Conservation (phyloP, 2,329 filamentous ascomycete genomes). For the Arthrobotrys conoides region DNA sequence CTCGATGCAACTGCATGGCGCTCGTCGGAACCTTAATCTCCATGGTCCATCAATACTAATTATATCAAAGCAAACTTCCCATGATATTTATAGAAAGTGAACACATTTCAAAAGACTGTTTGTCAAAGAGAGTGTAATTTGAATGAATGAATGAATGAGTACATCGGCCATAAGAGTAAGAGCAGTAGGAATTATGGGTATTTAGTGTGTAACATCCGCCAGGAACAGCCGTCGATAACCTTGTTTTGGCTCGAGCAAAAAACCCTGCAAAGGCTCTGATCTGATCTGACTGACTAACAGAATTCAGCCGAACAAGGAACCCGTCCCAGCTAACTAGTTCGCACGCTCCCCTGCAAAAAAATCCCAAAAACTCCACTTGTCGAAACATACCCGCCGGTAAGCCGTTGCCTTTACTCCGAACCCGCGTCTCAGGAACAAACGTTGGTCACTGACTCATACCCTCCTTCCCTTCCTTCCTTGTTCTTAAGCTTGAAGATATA, state of each 20-base stretch:
- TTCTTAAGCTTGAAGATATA: background rate
- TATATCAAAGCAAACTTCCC: no score
- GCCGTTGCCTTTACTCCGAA: slow-evolving; percentile 5
- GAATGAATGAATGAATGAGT: no score
- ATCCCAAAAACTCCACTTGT: background rate
- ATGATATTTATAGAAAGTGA: no score
- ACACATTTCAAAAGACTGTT: no score
- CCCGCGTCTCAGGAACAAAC: background rate
- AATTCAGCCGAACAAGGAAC: slow-evolving; percentile 34
- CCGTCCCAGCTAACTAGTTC: no score
- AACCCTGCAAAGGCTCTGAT: slow-evolving; percentile 9
- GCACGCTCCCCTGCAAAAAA: slow-evolving; percentile 5
- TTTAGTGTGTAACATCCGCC: slow-evolving; percentile 17
- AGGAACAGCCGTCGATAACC: slow-evolving; percentile 26
- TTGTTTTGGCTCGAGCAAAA: background rate
- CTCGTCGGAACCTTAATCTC: no score
- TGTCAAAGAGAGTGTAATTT: no score
- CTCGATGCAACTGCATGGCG: no score
- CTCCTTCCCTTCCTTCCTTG: background rate
- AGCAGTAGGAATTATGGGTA: background rate
- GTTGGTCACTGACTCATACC: slow-evolving; percentile 15
- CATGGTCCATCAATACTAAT: no score
- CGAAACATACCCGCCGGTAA: slow-evolving; percentile 34
- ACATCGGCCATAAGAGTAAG: no score
- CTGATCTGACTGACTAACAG: background rate